These are phyloP conservation scores for Cordia subcordata DNA, from an alignment of 257 asterid species.

Conservation along the genomic window DNA sequence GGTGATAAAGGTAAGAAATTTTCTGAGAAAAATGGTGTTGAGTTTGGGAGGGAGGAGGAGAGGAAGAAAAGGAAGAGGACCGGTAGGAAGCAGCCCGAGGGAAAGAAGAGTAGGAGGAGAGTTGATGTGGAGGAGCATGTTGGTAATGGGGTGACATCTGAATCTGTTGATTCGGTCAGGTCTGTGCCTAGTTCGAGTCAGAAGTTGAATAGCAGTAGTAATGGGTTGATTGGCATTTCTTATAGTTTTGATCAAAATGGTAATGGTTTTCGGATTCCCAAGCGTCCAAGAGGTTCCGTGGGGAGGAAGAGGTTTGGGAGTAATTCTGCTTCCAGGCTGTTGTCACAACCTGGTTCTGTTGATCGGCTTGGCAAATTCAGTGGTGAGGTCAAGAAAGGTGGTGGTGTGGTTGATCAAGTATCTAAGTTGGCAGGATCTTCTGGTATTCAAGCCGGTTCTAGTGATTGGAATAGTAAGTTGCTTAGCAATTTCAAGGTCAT, in stretches of 20 bases:
- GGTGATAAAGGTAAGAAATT: slow-evolving; percentile 17
- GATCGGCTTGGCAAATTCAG: slow-evolving; percentile 25
- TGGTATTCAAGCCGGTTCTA: slow-evolving; percentile 22
- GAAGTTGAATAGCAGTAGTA: slow-evolving; percentile 25
- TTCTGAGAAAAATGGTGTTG: slow-evolving; percentile 25
- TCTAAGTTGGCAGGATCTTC: slow-evolving; percentile 14
- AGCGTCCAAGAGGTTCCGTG: slow-evolving; percentile 75
- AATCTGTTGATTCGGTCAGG: slow-evolving; percentile 13
- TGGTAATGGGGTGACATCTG: slow-evolving; percentile 26
- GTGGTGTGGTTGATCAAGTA: slow-evolving; percentile 16
- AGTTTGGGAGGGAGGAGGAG: slow-evolving; percentile 21
- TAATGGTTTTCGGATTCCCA: slow-evolving; percentile 59
- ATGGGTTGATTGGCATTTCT: slow-evolving; percentile 47
- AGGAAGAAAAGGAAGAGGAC: slow-evolving; percentile 52
- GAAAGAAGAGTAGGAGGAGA: slow-evolving; percentile 52
- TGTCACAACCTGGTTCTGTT: slow-evolving; percentile 34
- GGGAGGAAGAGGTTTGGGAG: slow-evolving; percentile 47
- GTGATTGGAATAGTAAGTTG: slow-evolving; percentile 25
- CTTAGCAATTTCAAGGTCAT: slow-evolving; percentile 29
- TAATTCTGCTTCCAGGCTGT: slow-evolving; percentile 28
- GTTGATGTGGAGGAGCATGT: slow-evolving; percentile 29
- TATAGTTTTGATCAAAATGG: slow-evolving; percentile 52
- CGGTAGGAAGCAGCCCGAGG: slow-evolving; percentile 46
- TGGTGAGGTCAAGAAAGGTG: slow-evolving; percentile 28
- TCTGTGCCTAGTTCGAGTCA: slow-evolving; percentile 23